Evolutionary conservation across 345 rosid genomes (phyloP).

Genomic region (Turnera subulata): DNA sequence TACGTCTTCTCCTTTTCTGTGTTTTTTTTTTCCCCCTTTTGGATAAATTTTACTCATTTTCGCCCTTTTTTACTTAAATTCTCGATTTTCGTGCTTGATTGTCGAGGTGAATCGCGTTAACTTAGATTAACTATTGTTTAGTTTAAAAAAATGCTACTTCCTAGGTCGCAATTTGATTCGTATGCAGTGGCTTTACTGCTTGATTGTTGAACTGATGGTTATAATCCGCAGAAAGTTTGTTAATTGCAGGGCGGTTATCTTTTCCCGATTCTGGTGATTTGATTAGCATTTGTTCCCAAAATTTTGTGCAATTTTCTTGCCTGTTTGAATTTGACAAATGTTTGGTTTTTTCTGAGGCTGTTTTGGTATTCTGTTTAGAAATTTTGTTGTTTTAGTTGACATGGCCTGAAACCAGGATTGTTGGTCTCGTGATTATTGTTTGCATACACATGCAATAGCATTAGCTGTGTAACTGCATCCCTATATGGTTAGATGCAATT

Average conservation of each 20-base stretch:
- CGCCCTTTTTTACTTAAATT: slow-evolving; percentile 1
- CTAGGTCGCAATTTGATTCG: neutral
- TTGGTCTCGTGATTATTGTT: too few species aligned
- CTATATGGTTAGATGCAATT: slow-evolving; percentile 1
- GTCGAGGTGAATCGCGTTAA: neutral
- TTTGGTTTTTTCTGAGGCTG: too few species aligned
- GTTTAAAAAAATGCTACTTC: neutral
- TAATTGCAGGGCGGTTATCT: too few species aligned
- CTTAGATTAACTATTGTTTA: neutral
- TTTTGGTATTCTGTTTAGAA: too few species aligned
- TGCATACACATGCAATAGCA: too few species aligned
- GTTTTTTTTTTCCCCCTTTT: slow-evolving; percentile 4
- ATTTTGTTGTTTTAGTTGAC: too few species aligned
- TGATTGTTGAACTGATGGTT: too few species aligned
- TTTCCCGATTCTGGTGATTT: neutral
- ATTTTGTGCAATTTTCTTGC: neutral
- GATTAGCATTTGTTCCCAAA: neutral
- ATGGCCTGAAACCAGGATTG: too few species aligned
- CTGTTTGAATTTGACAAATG: too few species aligned
- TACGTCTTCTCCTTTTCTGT: slow-evolving; percentile 25
- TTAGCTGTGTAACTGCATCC: too few species aligned
- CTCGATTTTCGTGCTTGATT: slow-evolving; percentile 13
- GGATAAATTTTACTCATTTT: neutral
- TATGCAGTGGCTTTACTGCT: neutral
- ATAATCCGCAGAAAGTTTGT: too few species aligned